A percentile compares a stretch with the other conserved stretches of the same genome.
phyloP scores from a whole-genome alignment of 495 filamentous ascomycete genomes.

The Chaetomium tenue region DNA sequence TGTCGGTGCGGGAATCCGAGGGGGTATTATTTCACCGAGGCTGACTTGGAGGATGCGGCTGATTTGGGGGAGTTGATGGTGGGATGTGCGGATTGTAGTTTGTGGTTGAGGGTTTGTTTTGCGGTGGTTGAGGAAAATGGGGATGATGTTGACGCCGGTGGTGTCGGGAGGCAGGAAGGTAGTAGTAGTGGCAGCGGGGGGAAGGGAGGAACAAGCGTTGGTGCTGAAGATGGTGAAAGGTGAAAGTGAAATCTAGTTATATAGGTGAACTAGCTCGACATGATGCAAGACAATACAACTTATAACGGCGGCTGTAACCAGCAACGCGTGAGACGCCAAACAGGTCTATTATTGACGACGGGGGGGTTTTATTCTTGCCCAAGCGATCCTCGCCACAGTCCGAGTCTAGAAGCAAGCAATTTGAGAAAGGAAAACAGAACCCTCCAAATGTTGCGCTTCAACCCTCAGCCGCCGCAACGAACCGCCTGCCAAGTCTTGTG shows the following conservation, averaged over 20 bases:
- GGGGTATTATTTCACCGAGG: constrained; percentile 68
- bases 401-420: constrained; percentile 52
- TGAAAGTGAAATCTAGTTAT: background rate
- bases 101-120: constrained; percentile 76
- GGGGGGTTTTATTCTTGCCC: constrained; percentile 43
- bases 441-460: constrained; percentile 44
- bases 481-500: constrained; percentile 43
- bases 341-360: constrained; percentile 22
- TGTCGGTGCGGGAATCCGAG: constrained; percentile 80
- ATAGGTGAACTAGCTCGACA: background rate
- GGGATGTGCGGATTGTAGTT: constrained; percentile 76
- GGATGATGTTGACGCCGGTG: constrained; percentile 38
- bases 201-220: background rate
- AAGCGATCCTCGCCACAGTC: constrained; percentile 39
- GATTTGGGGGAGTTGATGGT: constrained; percentile 69
- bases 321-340: background rate
- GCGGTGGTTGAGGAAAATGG: constrained; percentile 53
- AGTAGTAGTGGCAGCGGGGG: background rate
- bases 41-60: constrained; percentile 64
- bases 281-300: background rate
- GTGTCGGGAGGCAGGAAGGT: background rate
- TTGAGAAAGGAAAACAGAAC: constrained; percentile 39
- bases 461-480: constrained; percentile 39
- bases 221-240: background rate
- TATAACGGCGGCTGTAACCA: no score